phyloP scores from a whole-genome alignment of 495 filamentous ascomycete species.

The Aspergillus olivimuriae region DNA sequence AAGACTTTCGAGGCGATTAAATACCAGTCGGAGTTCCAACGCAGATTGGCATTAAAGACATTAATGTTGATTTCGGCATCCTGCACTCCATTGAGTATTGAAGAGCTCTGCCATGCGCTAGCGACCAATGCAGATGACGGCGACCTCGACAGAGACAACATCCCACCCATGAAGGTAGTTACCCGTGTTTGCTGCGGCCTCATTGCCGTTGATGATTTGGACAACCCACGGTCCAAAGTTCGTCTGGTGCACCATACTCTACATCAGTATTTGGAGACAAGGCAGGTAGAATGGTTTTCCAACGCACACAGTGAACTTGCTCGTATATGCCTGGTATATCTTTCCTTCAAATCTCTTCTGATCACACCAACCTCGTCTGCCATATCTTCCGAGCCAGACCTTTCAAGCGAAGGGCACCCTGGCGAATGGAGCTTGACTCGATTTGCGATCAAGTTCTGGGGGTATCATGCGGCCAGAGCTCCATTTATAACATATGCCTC shows the following conservation, averaged over 20 bases:
- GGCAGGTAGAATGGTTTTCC: not conserved
- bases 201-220: not conserved
- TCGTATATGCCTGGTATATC: not conserved
- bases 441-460: not conserved
- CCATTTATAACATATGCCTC: not conserved
- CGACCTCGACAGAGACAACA: not conserved
- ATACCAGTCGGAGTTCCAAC: slow-evolving; percentile 1
- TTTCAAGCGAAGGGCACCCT: no score
- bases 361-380: not conserved
- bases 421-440: not conserved
- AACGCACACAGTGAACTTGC: not conserved
- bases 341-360: not conserved
- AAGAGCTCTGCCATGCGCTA: slow-evolving; percentile 3
- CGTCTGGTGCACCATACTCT: slow-evolving; percentile 2
- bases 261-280: slow-evolving; percentile 1
- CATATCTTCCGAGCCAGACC: no score
- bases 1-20: slow-evolving; percentile 4
- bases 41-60: not conserved
- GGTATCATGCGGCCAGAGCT: not conserved
- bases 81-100: not conserved
- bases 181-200: slow-evolving; percentile 1
- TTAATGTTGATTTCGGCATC: slow-evolving; percentile 5
- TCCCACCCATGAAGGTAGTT: not conserved
- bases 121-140: not conserved
- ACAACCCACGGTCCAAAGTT: not conserved